Evolutionary conservation across 768 basidiomycete species (phyloP), one percentile per base, ranked within the genome.

Genomic region (Termitomyces sp.): DNA sequence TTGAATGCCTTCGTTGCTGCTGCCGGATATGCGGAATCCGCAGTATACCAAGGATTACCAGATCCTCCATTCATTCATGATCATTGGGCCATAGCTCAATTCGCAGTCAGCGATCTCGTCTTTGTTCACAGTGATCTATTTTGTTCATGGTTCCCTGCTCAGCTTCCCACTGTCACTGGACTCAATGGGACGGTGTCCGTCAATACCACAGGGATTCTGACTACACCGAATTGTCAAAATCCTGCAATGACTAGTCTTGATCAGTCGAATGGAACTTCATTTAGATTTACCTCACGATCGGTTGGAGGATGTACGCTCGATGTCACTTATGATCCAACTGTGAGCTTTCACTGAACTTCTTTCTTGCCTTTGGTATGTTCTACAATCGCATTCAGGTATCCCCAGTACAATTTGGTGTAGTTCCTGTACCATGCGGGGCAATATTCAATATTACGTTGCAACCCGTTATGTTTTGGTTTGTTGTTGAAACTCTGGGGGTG

Each of bases 391-490:
- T 46, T 34, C 46, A 76, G 76, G 64, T 68, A 36, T 69, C 80
- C 5, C 64, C 66, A 2, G 65, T 74, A 55, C 85, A 85, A 64
- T 86, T 80, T 62, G 80, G 78, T 44, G 84, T 82, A 3, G 50
- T 69, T 20, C 61, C 65, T 20, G 74, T 76, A 1, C 61, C 74
- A 9, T 77, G 74, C 53, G 65, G 65, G n/a, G 64, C 57, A 57
- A 63, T 49, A 34, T 57, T 60, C 5, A 63, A 70, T 34, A 57
- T 76, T 31, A 62, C 72, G 37, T 69, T 77, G 31, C 78, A 75
- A 36, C 84, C 87, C 8, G 83, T 88, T 43, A 77, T 88, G 71
- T 89, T 88, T 63, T 89, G 86, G 86, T 87, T 68, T 13, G 69
- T 50, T 31, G 49, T 18, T 44, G 1, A 32, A 7, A 32, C 31